phyloP scores from a whole-genome alignment of 345 rosid genomes.

The Cardamine resedifolia region DNA sequence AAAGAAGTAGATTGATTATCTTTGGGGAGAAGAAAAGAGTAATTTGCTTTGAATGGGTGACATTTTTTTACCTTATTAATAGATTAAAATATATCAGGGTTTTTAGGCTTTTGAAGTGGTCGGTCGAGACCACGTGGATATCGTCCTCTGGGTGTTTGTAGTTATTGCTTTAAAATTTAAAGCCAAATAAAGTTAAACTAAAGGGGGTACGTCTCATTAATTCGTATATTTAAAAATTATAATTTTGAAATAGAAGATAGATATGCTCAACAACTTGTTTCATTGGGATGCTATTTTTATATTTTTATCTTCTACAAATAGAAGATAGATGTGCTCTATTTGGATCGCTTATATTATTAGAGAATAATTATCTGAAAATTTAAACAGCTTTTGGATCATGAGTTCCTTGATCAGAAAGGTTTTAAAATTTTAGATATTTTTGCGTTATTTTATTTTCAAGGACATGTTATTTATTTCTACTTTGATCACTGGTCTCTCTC shows the following conservation, averaged over 20 bases:
- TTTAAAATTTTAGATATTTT: neutral
- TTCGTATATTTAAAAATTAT: neutral
- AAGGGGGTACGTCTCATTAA: neutral
- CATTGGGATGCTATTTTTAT: constrained; percentile 4
- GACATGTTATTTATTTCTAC: neutral
- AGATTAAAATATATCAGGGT: constrained; percentile 22
- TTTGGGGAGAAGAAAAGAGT: constrained; percentile 27
- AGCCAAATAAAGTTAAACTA: constrained; percentile 27
- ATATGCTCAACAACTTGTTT: neutral
- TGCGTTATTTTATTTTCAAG: neutral
- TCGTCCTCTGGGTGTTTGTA: constrained; percentile 29
- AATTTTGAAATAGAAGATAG: neutral
- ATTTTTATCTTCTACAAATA: too few relatives aligned
- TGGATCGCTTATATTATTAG: constrained; percentile 10
- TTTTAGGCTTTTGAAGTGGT: constrained; percentile 31
- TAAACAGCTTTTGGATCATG: neutral
- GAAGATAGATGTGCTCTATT: neutral
- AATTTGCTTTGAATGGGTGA: constrained; percentile 15
- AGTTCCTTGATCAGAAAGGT: neutral
- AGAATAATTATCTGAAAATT: neutral
- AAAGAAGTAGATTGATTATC: constrained; percentile 21
- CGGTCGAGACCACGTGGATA: constrained; percentile 41
- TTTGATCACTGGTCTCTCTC: neutral
- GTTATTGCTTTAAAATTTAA: constrained; percentile 28
- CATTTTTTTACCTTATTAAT: neutral